Base-by-base conservation (phyloP, 2,329 filamentous ascomycete species). In the Epichloe sibirici region DNA sequence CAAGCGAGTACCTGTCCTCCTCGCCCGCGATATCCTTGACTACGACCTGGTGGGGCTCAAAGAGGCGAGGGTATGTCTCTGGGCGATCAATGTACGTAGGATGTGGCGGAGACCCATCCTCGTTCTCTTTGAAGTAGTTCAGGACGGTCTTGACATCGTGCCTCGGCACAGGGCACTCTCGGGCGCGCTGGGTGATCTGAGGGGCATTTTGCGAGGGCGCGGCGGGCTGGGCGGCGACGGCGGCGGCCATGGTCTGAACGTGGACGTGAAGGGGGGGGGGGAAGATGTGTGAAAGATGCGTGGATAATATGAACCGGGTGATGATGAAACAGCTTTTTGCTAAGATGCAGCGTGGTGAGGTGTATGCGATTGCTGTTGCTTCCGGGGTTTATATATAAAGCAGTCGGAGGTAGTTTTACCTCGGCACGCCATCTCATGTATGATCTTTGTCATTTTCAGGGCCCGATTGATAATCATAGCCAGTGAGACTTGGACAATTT, bases 111-210 rank as follows among this genome's bases (percentile, higher is more conserved):
- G 69, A 68, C 37, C 70, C 71, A 51, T 74, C 70, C 45, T 69
- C 69, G 4, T 68, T 67, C 23, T 67, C 65, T 53, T 71, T 66
- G 57, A 64, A 66, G 58, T 66, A 74, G 58, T 71, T 67, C 40
- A 74, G 55, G 3, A 57, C 56, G 1, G 70, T 65, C 4, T 61
- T 57, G 3, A 74, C 68, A 31, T 70, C 59, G 45, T 55, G 54
- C 35, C 56, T 59, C 4, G 39, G n/a, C 5, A 35, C 39, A 15
- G 52, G 45, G 13, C n/a, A 17, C 17, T 17, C 7, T 12, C 51
- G 57, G 28, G 28, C 7, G 31, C 17, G 17, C 17, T 21, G 17
- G 17, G 2, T 21, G 17, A 21, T 21, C 17, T 21, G 17, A 21
- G 17, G 17, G 17, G 3, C 31, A 23, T 3, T 23, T 23, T 4